These are phyloP conservation scores for Ophiostoma tasmaniense DNA, from an alignment of 2,329 filamentous ascomycete genomes.

Conservation along the genomic window DNA sequence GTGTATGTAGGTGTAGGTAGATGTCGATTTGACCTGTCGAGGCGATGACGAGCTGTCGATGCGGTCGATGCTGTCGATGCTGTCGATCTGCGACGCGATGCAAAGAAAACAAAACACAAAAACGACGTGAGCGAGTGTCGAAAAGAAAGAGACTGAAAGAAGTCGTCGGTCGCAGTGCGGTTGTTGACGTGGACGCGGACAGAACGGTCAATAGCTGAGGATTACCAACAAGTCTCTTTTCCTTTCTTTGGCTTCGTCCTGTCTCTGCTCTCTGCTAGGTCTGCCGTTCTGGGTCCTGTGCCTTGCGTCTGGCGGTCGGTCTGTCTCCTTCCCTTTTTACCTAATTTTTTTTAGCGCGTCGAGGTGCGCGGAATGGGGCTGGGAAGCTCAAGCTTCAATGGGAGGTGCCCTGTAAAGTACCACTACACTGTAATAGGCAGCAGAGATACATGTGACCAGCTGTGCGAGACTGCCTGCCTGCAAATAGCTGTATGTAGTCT, in stretches of 20 bases:
- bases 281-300: not conserved
- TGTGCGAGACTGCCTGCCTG: not conserved
- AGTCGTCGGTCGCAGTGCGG: not conserved
- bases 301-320: not conserved
- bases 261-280: not conserved
- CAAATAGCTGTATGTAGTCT: not conserved
- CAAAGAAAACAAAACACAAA: not conserved
- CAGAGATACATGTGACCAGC: not conserved
- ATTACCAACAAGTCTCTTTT: not conserved
- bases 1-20: not conserved
- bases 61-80: not conserved
- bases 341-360: slow-evolving; percentile 17
- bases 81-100: not conserved
- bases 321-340: not conserved
- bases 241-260: not conserved
- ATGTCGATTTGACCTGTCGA: not conserved
- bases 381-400: slow-evolving; percentile 9
- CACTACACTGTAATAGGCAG: not conserved
- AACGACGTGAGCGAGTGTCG: not conserved
- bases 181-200: not conserved
- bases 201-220: not conserved
- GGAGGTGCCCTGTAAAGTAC: not conserved
- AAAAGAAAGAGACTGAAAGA: not conserved
- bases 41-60: not conserved
- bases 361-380: slow-evolving; percentile 13